Base-by-base conservation (phyloP, 345 rosid genomes). In the Toxicodendron radicans region DNA sequence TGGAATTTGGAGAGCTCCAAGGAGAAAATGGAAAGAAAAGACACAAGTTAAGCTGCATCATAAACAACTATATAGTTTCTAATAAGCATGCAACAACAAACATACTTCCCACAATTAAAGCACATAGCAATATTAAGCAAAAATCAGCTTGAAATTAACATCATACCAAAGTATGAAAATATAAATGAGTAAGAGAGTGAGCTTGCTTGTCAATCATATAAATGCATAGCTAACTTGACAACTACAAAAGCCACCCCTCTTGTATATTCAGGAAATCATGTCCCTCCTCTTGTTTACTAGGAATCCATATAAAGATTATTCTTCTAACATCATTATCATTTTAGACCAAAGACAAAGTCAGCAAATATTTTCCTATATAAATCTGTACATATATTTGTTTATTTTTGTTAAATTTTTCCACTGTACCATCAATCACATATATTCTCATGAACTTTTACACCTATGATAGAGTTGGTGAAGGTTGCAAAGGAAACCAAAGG, bases 1-100 rank as follows among this genome's bases (percentile, higher is more conserved):
- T 51, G 53, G 20, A 38, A 62, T 23, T 3, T 8, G 64, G 18
- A 58, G 24, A 66, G 13, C 54, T 17, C 48, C 64, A 56, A 27
- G 10, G 33, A 41, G 18, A 48, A 35, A 49, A 33, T 7, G 23
- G 38, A 66, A 9, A 64, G 43, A 51, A 21, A 68, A 13, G 51
- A 54, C 9, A 56, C 54, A 53, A 73, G 21, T 62, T 68, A 70
- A 62, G 68, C 30, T 61, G 54, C 46, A 23, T 17, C 51, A 65
- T 18, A 70, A 71, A 65, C n/a, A 12, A 41, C 72, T 35, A 2
- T 43, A 17, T 46, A 56, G 38, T 38, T 13, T 38, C 65, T 58
- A 27, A 59, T 57, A 56, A 60, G 12, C 11, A 58, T 1, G 45
- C 54, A 27, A 1, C 46, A 30, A 13, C 48, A 46, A 27, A 46